Conservation (phyloP, 192 early-diverging fungal species). For the Entomortierella beljakovae region DNA sequence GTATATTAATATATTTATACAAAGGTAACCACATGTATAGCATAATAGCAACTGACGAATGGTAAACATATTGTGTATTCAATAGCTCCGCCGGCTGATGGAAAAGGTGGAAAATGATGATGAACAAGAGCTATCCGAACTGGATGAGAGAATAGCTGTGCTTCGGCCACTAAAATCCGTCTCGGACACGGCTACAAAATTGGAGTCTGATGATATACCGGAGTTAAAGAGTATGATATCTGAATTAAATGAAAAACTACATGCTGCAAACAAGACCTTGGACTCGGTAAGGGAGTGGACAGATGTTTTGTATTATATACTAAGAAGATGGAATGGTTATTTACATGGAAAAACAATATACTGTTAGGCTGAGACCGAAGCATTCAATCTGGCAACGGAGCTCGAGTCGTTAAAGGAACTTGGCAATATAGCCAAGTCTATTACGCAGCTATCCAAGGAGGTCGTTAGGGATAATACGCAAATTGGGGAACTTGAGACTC, state of each 20-base stretch:
- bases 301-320: neutral
- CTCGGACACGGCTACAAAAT: conserved; percentile 57
- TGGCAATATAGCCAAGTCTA: conserved; percentile 3
- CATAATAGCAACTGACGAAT: too few relatives aligned
- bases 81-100: conserved; percentile 50
- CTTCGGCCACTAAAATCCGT: conserved; percentile 56
- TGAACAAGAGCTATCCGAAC: conserved; percentile 57
- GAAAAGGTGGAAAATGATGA: conserved; percentile 50
- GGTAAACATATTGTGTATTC: too few relatives aligned
- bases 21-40: too few relatives aligned
- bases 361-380: conserved; percentile 19
- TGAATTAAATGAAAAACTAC: conserved; percentile 38
- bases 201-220: conserved; percentile 63
- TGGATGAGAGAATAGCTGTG: conserved; percentile 41
- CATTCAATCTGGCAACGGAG: neutral
- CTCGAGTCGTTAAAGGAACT: conserved; percentile 15
- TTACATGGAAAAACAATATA: neutral
- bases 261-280: conserved; percentile 22
- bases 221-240: conserved; percentile 35
- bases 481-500: conserved; percentile 51
- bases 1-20: conserved; percentile 10
- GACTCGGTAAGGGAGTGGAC: conserved; percentile 35
- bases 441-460: conserved; percentile 12
- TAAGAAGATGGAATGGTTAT: neutral
- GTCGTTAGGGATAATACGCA: conserved; percentile 6